Evolutionary conservation across 257 asterid species (phyloP).

Genomic region (Forsythia viridissima): DNA sequence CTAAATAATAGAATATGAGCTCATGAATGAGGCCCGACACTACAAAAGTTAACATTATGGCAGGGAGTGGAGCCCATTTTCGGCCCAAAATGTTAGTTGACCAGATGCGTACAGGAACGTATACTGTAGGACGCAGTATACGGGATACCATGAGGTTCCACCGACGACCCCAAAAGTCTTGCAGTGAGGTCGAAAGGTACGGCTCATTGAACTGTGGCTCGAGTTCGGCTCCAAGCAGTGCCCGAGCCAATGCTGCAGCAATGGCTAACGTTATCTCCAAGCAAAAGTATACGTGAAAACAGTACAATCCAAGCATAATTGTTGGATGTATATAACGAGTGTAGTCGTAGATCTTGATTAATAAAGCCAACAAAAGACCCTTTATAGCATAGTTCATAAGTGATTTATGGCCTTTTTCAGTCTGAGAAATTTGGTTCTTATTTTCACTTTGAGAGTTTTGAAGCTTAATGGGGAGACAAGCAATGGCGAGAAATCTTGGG

Average conservation of each 20-base stretch:
- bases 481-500: conserved; percentile 53
- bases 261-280: conserved; percentile 57
- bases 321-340: conserved; percentile 32
- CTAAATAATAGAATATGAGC: conserved; percentile 63
- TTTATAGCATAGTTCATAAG: conserved; percentile 45
- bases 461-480: conserved; percentile 67
- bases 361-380: conserved; percentile 38
- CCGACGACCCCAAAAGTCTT: conserved; percentile 86
- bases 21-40: conserved; percentile 75
- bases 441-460: conserved; percentile 9
- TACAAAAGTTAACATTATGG: conserved; percentile 42
- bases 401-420: conserved; percentile 15
- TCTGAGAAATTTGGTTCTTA: not conserved
- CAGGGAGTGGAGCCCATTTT: conserved; percentile 57
- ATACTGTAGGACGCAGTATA: conserved; percentile 72
- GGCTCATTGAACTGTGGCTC: conserved; percentile 91
- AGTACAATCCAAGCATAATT: conserved; percentile 30
- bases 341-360: conserved; percentile 48
- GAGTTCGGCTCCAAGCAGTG: conserved; percentile 57
- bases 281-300: conserved; percentile 53
- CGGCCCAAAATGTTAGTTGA: conserved; percentile 41
- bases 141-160: conserved; percentile 89
- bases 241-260: conserved; percentile 54
- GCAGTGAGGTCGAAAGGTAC: conserved; percentile 65
- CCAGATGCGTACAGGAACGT: conserved; percentile 44